Base-by-base conservation (phyloP, 1,284 basidiomycete species). In the Cutaneotrichosporon cutaneum region DNA sequence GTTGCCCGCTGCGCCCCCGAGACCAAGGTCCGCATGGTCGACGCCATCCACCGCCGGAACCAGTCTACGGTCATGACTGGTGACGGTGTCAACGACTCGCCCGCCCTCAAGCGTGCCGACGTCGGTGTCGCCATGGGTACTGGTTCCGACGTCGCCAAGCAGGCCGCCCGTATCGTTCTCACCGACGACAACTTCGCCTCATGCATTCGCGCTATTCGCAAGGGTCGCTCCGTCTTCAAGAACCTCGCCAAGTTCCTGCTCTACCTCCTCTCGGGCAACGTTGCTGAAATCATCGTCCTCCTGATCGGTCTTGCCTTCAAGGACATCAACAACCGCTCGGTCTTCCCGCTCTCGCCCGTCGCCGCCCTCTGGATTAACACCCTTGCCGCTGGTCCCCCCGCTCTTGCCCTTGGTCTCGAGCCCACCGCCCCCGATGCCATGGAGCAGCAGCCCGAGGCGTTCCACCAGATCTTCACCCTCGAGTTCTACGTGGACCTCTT, bases 161-260 rank as follows among this genome's bases (percentile, higher is more conserved):
- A 82, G 61, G 81, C 82, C 7, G 82, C 85, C 18, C 86, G 87
- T 72, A 80, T 89, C 54, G 87, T 89, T 0, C 79, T 89, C 56
- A 84, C 85, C 33, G 86, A 88, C 71, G 87, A 89, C 79, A 88
- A 89, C 79, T 89, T 89, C 73, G 85, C 86, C 45, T 86, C 85
- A 24, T 88, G 89, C 68, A 84, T 84, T 22, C 83, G 84, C 60
- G 88, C 87, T 11, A 84, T 89, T 67, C 63, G 83, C 63, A 86
- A 89, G 72, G 88, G 87, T 32, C 83, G 87, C 58, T 80, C 81
- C 70, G 77, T 84, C 60, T 81, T 82, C 61, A 77, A 71, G 61
- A 82, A 82, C 71, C 67, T 82, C 58, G 67, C 73, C 42, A 81
- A 81, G 63, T 81, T 81, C 70, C 62, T 81, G 50, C 71, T 80